Conservation (phyloP, 78 protist species). For the Planoprotostelium fungivorum region DNA sequence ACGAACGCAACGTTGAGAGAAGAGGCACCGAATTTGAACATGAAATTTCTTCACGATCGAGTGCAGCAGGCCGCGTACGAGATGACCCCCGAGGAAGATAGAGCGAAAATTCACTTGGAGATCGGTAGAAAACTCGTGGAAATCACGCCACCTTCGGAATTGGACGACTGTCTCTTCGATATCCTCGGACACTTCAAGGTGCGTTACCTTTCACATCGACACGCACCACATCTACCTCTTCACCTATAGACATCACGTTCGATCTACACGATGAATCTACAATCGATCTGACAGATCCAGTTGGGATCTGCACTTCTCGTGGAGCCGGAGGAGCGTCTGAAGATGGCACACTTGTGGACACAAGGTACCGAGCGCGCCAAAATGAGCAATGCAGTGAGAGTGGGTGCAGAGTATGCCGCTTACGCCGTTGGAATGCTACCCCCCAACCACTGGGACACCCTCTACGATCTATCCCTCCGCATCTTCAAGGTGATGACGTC, state of each 20-base stretch:
- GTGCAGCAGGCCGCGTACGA: background rate
- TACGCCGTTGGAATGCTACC: background rate
- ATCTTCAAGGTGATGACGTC: background rate
- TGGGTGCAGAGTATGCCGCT: background rate
- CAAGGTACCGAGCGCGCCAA: background rate
- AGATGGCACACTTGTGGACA: background rate
- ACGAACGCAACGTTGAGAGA: background rate
- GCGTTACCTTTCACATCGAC: no score
- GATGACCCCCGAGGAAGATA: background rate
- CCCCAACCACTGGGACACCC: background rate
- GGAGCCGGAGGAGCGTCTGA: background rate
- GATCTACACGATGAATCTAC: no score
- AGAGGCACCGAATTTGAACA: background rate
- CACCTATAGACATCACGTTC: no score
- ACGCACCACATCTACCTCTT: no score
- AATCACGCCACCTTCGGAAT: background rate
- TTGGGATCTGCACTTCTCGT: background rate
- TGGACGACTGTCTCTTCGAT: background rate
- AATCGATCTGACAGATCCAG: no score
- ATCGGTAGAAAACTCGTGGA: background rate
- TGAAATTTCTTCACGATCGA: background rate
- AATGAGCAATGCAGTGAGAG: background rate
- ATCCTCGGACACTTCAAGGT: background rate
- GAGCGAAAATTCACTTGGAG: background rate
- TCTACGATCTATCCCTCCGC: background rate